Evolutionary conservation across 73 alveolate genomes (phyloP).

Genomic region (Uronychia binucleata): DNA sequence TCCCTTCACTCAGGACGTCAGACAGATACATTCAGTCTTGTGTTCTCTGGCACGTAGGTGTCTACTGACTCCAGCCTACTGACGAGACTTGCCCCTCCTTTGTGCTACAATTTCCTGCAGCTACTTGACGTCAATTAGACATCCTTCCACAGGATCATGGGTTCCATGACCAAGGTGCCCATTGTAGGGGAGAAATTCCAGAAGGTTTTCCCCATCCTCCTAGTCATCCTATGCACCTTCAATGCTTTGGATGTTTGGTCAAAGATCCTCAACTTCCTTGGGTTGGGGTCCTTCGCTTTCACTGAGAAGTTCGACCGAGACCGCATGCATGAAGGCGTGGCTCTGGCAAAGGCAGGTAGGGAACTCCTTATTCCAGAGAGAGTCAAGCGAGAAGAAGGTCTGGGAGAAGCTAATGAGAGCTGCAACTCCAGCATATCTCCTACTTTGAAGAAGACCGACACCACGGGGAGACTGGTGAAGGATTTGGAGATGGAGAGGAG

Average conservation of each 20-base stretch:
- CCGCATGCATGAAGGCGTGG: no score
- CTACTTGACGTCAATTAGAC: constrained; percentile 31
- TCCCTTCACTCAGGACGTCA: constrained; percentile 45
- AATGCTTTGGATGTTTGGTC: constrained; percentile 49
- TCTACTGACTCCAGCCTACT: constrained; percentile 30
- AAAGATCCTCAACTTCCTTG: constrained; percentile 32
- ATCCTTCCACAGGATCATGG: constrained; percentile 36
- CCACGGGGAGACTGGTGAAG: no score
- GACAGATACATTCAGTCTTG: constrained; percentile 51
- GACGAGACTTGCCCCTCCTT: constrained; percentile 59
- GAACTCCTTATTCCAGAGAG: no score
- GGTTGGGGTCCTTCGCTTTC: constrained; percentile 49
- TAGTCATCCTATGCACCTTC: constrained; percentile 23
- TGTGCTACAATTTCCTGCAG: constrained; percentile 43
- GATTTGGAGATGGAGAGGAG: no score
- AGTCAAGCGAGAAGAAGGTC: no score
- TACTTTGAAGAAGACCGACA: no score
- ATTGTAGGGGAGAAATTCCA: constrained; percentile 43
- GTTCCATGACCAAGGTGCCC: constrained; percentile 46
- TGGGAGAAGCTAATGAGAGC: no score
- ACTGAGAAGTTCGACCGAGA: no score
- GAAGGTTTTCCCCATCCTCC: constrained; percentile 42
- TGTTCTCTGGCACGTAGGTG: no score
- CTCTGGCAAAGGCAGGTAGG: no score
- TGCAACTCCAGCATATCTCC: no score